These are phyloP conservation scores for Debaryomyces fabryi DNA, from an alignment of 1,139 yeast species.

Conservation along the genomic window DNA sequence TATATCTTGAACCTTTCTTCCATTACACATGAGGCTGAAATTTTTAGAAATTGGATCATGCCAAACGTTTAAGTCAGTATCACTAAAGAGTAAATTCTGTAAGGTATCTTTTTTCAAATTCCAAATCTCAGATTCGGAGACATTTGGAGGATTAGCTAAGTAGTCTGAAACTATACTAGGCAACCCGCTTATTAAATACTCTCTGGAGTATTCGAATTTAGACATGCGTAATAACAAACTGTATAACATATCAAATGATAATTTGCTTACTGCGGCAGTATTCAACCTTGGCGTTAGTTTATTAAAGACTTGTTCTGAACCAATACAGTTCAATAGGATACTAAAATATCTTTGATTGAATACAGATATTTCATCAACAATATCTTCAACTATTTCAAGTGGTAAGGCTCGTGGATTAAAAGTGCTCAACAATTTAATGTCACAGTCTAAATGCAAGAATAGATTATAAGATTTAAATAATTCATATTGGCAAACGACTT, in stretches of 20 bases:
- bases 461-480: constrained; percentile 28
- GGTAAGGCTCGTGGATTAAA: constrained; percentile 27
- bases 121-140: constrained; percentile 31
- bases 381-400: constrained; percentile 19
- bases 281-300: constrained; percentile 22
- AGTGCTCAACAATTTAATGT: constrained; percentile 25
- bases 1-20: constrained; percentile 27
- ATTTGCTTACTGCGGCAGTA: constrained; percentile 20
- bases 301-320: constrained; percentile 22
- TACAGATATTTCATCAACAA: constrained; percentile 22
- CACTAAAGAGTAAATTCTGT: constrained; percentile 24
- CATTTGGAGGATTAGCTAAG: constrained; percentile 17
- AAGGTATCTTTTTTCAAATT: constrained; percentile 28
- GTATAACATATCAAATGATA: constrained; percentile 32
- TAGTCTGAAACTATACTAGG: constrained; percentile 30
- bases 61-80: constrained; percentile 32
- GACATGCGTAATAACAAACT: constrained; percentile 28
- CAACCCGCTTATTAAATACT: constrained; percentile 28
- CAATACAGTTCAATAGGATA: constrained; percentile 33
- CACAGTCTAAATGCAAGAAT: constrained; percentile 21
- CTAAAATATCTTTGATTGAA: constrained; percentile 28
- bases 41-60: constrained; percentile 22
- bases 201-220: constrained; percentile 24
- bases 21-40: constrained; percentile 33
- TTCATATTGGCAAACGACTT: constrained; percentile 13